These are phyloP conservation scores for Chalaropsis thielavioides DNA, from an alignment of 2,329 filamentous ascomycete species.

Conservation along the genomic window DNA sequence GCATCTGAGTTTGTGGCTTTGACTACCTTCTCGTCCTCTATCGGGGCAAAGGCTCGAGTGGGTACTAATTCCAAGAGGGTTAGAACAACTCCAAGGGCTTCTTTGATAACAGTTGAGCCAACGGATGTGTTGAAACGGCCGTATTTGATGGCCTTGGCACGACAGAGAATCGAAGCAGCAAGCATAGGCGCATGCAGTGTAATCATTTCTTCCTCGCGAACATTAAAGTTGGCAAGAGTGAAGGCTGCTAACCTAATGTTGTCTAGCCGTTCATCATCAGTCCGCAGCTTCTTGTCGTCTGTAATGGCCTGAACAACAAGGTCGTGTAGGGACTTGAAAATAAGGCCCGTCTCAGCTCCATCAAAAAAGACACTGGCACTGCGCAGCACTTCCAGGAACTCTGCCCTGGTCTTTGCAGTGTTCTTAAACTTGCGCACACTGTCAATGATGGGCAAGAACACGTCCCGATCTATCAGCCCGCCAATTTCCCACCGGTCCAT, in stretches of 20 bases:
- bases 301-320: slow-evolving; percentile 47
- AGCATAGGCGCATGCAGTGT: slow-evolving; percentile 68
- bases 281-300: not conserved
- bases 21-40: slow-evolving; percentile 18
- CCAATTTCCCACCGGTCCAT: slow-evolving; percentile 99
- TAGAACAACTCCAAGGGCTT: slow-evolving; percentile 36
- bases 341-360: slow-evolving; percentile 83
- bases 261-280: slow-evolving; percentile 36
- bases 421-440: slow-evolving; percentile 64
- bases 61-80: slow-evolving; percentile 50
- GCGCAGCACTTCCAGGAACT: slow-evolving; percentile 74
- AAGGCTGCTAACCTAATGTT: slow-evolving; percentile 66
- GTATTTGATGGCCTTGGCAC: slow-evolving; percentile 11
- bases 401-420: slow-evolving; percentile 46
- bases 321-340: slow-evolving; percentile 69
- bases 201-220: slow-evolving; percentile 92
- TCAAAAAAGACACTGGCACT: slow-evolving; percentile 96
- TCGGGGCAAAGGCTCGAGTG: slow-evolving; percentile 42
- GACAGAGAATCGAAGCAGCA: slow-evolving; percentile 43
- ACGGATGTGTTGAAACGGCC: slow-evolving; percentile 35
- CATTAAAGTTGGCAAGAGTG: slow-evolving; percentile 75
- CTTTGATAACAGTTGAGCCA: slow-evolving; percentile 33
- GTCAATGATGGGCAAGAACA: slow-evolving; percentile 75
- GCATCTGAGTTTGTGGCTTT: slow-evolving; percentile 11
- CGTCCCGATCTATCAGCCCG: slow-evolving; percentile 69